Conservation (phyloP, 805 yeast species). For the Debaryomyces castellii region DNA sequence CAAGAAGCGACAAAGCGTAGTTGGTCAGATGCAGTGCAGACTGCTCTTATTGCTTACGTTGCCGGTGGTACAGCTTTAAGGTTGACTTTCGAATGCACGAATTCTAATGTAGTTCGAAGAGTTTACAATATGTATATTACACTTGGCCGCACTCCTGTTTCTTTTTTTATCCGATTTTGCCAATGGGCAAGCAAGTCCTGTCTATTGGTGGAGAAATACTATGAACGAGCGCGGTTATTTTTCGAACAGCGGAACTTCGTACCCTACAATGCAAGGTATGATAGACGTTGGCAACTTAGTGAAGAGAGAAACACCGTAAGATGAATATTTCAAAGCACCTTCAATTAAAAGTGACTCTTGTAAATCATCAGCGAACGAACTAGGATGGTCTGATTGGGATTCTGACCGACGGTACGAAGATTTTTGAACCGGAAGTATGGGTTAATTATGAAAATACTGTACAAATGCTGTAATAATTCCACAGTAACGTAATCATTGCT, state of each 20-base stretch:
- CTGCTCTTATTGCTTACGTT: background rate
- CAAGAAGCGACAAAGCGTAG: background rate
- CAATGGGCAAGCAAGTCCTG: background rate
- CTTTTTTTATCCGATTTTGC: background rate
- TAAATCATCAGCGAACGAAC: conserved; percentile 57
- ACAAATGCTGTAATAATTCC: too few species aligned
- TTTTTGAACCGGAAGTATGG: too few species aligned
- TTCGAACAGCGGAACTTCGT: background rate
- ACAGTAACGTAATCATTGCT: too few species aligned
- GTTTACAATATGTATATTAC: background rate
- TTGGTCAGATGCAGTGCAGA: background rate
- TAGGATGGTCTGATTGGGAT: conserved; percentile 30
- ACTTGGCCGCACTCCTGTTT: background rate
- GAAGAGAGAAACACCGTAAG: background rate
- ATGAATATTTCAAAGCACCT: background rate
- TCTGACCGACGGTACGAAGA: too few species aligned
- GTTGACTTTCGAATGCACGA: background rate
- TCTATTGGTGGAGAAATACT: background rate
- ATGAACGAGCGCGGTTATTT: background rate
- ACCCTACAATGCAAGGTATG: background rate
- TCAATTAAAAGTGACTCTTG: background rate
- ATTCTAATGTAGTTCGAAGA: background rate
- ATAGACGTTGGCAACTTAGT: background rate
- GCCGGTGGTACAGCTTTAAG: background rate
- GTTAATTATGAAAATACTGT: too few species aligned